Base-by-base conservation (phyloP, 2,329 filamentous ascomycete genomes). In the Alternaria sp. region DNA sequence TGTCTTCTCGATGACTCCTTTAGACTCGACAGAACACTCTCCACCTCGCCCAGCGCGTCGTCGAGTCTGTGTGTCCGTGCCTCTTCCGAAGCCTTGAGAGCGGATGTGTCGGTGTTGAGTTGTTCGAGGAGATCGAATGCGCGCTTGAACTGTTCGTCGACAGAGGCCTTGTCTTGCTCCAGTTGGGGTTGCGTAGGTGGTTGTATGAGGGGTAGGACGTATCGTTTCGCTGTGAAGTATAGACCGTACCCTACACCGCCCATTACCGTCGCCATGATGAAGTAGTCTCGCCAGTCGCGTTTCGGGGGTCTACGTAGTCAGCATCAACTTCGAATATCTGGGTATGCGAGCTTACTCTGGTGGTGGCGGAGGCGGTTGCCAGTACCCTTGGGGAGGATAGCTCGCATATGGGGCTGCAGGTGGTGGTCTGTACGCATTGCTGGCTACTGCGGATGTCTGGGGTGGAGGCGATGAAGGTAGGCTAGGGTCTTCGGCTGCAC, bases 221-320 rank as follows among this genome's bases (percentile, higher is more conserved):
- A 99, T 73, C 95, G 92, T 88, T 96, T 69, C 62, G 93, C 92
- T 16, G 97, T 86, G 66, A 90, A 87, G 76, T 95, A 99, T 22
- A 97, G 80, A 0, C 94, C 94, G 74, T 97, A 98, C 39, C 93
- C 87, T 20, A 97, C 89, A 49, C 94, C 93, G 58, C 93, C 91
- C 64, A 96, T 90, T 12, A 98, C 92, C 0, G 95, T 99, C 7
- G 95, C 95, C 93, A 98, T 97, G 79, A 99, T 98, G 81, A 99
- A 99, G 91, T 93, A 98, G 77, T 99, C 95, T 63, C 96, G 87
- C 95, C 95, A 99, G 81, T 99, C 95, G 74, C 95, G 86, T 75
- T 88, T 89, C 3, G 93, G 93, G 3, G 88, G 73, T 55, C 77
- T 79, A 8, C 1, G 7, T 4, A 26, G 55, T 76, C 58, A 74